These are phyloP conservation scores for Sarocladium brachiariae DNA, from an alignment of 2,329 filamentous ascomycete genomes.

Conservation along the genomic window DNA sequence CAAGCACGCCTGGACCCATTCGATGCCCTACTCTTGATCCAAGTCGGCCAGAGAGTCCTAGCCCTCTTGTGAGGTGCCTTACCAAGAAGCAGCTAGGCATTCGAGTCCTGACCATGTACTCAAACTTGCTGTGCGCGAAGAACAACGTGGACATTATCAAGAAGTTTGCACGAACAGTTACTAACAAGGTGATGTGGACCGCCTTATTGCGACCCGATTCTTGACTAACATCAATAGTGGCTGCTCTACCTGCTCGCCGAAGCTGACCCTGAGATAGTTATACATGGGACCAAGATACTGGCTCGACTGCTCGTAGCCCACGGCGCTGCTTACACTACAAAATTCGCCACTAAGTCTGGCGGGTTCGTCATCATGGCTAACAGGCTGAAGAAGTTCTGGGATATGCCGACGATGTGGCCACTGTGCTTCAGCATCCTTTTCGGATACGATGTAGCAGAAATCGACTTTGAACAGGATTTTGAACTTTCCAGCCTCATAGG, in stretches of 20 bases:
- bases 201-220: no score
- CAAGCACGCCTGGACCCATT: constrained; percentile 32
- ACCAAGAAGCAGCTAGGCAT: constrained; percentile 67
- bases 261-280: constrained; percentile 73
- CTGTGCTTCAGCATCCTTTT: constrained; percentile 87
- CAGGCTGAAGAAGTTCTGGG: constrained; percentile 82
- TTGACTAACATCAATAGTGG: constrained; percentile 52
- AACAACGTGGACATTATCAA: constrained; percentile 62
- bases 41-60: constrained; percentile 22
- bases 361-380: constrained; percentile 83
- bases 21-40: constrained; percentile 32
- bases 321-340: constrained; percentile 72
- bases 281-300: constrained; percentile 75
- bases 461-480: constrained; percentile 67
- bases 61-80: constrained; percentile 29
- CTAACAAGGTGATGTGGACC: constrained; percentile 88
- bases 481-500: constrained; percentile 69
- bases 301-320: constrained; percentile 78
- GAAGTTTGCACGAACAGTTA: constrained; percentile 90
- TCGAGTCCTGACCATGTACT: constrained; percentile 70
- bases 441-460: constrained; percentile 67
- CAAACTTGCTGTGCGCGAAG: constrained; percentile 68
- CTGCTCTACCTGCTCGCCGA: constrained; percentile 85
- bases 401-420: constrained; percentile 75
- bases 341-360: constrained; percentile 76